These are phyloP conservation scores for Tagetes erecta DNA, from an alignment of 129 eudicot genomes.

Conservation along the genomic window DNA sequence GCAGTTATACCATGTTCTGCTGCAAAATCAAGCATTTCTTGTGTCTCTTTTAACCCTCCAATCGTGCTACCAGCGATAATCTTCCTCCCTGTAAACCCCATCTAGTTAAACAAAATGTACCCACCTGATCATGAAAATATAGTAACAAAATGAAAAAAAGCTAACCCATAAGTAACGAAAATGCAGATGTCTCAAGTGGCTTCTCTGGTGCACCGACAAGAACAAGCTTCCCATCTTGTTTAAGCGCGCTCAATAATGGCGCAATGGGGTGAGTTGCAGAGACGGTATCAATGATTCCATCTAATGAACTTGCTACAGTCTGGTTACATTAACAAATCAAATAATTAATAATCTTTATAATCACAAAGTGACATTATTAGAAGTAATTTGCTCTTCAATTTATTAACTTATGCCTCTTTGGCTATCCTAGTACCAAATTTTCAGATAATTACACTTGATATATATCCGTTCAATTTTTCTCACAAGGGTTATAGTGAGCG, in stretches of 20 bases:
- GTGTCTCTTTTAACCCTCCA: not conserved
- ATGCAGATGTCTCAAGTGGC: not conserved
- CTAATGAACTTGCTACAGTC: not conserved
- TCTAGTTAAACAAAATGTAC: not conserved
- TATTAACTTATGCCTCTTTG: no score
- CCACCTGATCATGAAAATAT: not conserved
- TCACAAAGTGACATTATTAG: not conserved
- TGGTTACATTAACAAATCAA: not conserved
- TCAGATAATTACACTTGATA: no score
- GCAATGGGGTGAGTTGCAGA: not conserved
- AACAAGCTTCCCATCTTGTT: not conserved
- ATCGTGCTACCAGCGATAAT: not conserved
- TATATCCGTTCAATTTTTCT: no score
- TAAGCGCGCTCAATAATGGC: not conserved
- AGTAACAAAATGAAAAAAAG: not conserved
- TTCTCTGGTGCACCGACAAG: not conserved
- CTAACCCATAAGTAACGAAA: not conserved
- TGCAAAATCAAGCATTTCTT: no score
- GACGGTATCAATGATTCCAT: not conserved
- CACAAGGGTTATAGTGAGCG: no score
- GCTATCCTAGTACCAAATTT: no score
- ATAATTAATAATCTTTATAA: not conserved
- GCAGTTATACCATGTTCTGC: no score
- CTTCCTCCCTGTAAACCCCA: not conserved
- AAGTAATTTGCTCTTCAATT: no score